These are phyloP conservation scores for Shiraia sp. DNA, from an alignment of 2,329 filamentous ascomycete species.

Conservation along the genomic window DNA sequence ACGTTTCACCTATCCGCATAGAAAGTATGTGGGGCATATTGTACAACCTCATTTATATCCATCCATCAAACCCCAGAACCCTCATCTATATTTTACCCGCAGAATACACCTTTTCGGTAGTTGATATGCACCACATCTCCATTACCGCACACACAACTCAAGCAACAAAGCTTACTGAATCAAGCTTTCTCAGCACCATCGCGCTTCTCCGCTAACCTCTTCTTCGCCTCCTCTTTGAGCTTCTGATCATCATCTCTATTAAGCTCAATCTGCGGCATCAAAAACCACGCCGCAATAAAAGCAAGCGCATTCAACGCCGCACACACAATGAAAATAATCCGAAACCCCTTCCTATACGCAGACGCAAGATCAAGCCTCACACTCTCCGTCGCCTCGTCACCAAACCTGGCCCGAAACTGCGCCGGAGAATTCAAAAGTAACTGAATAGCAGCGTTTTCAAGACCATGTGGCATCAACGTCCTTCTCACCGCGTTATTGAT, in stretches of 20 bases:
- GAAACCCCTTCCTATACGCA: slow-evolving; percentile 21
- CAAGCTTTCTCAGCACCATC: slow-evolving; percentile 1
- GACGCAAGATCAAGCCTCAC: slow-evolving; percentile 8
- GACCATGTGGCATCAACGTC: slow-evolving; percentile 9
- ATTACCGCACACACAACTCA: too few species aligned
- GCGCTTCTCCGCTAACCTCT: slow-evolving; percentile 10
- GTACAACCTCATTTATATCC: slow-evolving; percentile 1
- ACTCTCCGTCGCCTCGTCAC: slow-evolving; percentile 8
- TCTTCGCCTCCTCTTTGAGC: slow-evolving; percentile 23
- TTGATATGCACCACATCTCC: too few species aligned
- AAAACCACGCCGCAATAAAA: slow-evolving; percentile 18
- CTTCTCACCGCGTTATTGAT: slow-evolving; percentile 33
- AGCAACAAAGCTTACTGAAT: too few species aligned
- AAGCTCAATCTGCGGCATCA: slow-evolving; percentile 24
- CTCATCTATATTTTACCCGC: slow-evolving; percentile 15
- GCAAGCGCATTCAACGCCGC: slow-evolving; percentile 18
- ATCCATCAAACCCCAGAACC: neutral
- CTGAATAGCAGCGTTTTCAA: slow-evolving; percentile 14
- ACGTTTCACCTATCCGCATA: too few species aligned
- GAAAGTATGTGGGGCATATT: slow-evolving; percentile 7
- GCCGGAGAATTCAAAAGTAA: slow-evolving; percentile 18
- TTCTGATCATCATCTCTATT: slow-evolving; percentile 18
- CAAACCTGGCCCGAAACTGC: slow-evolving; percentile 8
- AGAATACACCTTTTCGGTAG: too few species aligned
- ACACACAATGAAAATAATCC: slow-evolving; percentile 20